Conservation (phyloP, 2,329 filamentous ascomycete species). For the Penicillium sp. region DNA sequence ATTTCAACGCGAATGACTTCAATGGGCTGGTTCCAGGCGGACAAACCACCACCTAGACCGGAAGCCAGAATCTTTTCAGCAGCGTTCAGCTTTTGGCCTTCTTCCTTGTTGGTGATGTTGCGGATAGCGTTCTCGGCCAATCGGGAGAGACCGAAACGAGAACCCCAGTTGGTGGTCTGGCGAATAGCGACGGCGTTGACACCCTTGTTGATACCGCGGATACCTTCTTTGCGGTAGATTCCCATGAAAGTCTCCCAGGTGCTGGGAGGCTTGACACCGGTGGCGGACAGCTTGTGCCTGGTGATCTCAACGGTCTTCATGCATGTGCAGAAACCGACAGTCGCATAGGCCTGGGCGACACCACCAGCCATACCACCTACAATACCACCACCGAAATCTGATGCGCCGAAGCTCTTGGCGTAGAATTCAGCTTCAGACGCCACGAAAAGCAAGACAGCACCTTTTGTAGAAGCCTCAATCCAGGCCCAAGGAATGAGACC, state of each 20-base stretch:
- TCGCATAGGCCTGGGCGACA: slow-evolving; percentile 96
- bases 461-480: slow-evolving; percentile 99
- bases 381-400: slow-evolving; percentile 85
- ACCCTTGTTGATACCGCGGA: slow-evolving; percentile 94
- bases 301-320: slow-evolving; percentile 99
- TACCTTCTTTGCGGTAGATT: slow-evolving; percentile 92
- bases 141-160: slow-evolving; percentile 87
- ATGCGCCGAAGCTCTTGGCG: slow-evolving; percentile 75
- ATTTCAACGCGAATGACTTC: slow-evolving; percentile 99
- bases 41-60: slow-evolving; percentile 84
- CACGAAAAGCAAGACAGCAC: slow-evolving; percentile 97
- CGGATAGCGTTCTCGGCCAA: slow-evolving; percentile 88
- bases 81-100: slow-evolving; percentile 71
- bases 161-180: slow-evolving; percentile 99
- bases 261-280: slow-evolving; percentile 78
- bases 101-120: slow-evolving; percentile 69
- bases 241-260: slow-evolving; percentile 95
- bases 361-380: slow-evolving; percentile 86
- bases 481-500: slow-evolving; percentile 99
- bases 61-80: slow-evolving; percentile 86
- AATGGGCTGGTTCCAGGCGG: slow-evolving; percentile 98
- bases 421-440: slow-evolving; percentile 97
- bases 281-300: slow-evolving; percentile 86
- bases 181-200: slow-evolving; percentile 98
- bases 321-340: slow-evolving; percentile 99